Conservation (phyloP, 164 flowering plant genomes). For the Paratinospora sagittata region DNA sequence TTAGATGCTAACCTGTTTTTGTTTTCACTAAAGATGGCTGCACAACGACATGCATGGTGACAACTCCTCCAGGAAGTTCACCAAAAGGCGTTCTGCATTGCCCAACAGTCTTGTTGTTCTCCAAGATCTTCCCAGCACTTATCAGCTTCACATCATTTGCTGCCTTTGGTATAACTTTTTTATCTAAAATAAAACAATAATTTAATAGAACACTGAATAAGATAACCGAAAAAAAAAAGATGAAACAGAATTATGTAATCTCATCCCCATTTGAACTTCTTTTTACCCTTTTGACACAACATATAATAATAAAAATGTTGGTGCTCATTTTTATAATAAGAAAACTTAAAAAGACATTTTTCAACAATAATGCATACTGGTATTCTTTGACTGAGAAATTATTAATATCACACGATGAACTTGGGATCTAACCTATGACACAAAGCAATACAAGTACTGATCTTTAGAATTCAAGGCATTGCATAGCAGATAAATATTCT, state of each 20-base stretch:
- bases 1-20: conserved; percentile 25
- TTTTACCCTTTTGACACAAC: neutral
- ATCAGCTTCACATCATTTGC: conserved; percentile 44
- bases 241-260: too few relatives aligned
- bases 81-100: conserved; percentile 39
- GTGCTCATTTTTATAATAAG: neutral
- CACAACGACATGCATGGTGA: conserved; percentile 51
- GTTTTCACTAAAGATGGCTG: conserved; percentile 37
- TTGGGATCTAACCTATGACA: neutral
- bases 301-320: neutral
- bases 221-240: neutral
- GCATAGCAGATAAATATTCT: neutral
- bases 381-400: neutral
- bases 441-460: neutral
- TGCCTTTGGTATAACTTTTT: conserved; percentile 34
- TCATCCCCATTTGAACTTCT: too few relatives aligned
- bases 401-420: neutral
- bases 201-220: neutral
- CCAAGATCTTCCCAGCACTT: conserved; percentile 41
- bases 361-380: neutral
- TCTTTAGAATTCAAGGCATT: neutral
- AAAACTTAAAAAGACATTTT: neutral
- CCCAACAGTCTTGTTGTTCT: conserved; percentile 39
- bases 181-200: conserved; percentile 19
- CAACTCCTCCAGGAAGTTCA: conserved; percentile 37